These are phyloP conservation scores for Vanrija humicola DNA, from an alignment of 1,284 basidiomycete genomes.

Conservation along the genomic window DNA sequence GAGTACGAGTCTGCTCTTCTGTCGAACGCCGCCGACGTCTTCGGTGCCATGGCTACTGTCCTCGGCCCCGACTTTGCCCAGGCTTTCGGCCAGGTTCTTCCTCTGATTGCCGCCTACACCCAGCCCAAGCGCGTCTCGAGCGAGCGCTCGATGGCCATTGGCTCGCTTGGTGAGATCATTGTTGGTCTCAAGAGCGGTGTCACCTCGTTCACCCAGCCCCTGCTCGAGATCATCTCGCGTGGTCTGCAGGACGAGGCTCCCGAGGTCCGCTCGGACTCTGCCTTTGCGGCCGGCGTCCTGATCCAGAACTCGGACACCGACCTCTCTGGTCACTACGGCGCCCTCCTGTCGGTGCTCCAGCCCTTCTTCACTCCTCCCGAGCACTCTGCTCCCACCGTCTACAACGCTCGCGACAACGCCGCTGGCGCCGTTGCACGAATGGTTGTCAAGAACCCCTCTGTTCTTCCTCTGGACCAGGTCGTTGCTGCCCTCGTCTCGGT, in stretches of 20 bases:
- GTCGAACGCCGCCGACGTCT: conserved; percentile 90
- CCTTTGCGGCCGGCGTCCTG: conserved; percentile 88
- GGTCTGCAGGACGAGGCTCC: conserved; percentile 80
- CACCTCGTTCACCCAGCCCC: conserved; percentile 73
- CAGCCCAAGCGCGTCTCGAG: conserved; percentile 79
- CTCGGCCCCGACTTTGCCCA: conserved; percentile 81
- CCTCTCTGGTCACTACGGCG: conserved; percentile 73
- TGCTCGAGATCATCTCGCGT: conserved; percentile 74
- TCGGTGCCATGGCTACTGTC: conserved; percentile 80
- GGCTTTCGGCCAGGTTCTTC: conserved; percentile 81
- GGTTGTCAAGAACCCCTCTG: conserved; percentile 74
- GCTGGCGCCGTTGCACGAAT: conserved; percentile 86
- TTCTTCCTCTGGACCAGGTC: conserved; percentile 81
- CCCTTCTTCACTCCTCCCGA: conserved; percentile 72
- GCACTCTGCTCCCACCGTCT: conserved; percentile 54
- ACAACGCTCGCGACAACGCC: conserved; percentile 94
- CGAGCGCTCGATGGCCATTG: conserved; percentile 90
- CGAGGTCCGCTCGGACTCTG: conserved; percentile 93
- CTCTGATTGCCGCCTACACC: conserved; percentile 88
- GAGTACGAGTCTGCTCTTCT: conserved; percentile 97
- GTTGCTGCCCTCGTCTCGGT: conserved; percentile 77
- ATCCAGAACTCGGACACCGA: conserved; percentile 83
- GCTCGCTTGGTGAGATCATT: conserved; percentile 92
- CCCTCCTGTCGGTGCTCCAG: conserved; percentile 72
- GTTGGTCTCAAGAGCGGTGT: conserved; percentile 83